Base-by-base conservation (phyloP, 1,139 yeast genomes). In the Candida glucosophila region DNA sequence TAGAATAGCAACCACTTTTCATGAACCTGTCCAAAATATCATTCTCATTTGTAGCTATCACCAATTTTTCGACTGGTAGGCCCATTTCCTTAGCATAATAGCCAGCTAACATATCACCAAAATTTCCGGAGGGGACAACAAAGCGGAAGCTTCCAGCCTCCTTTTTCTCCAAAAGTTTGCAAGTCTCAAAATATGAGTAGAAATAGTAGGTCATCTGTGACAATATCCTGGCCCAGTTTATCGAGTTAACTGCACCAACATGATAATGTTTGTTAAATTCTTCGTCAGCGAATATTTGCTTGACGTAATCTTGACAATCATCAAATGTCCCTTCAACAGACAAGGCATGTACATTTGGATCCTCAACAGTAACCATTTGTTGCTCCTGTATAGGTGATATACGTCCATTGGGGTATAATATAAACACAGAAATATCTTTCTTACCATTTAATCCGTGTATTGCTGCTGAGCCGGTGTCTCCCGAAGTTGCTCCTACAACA, bases 401-500 rank as follows among this genome's bases (percentile, higher is more conserved):
- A 53, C 97, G 77, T 23, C 98, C 98, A 9, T 94, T 85, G 43
- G 99, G 99, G 49, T 88, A 90, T 41, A 92, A 65, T 38, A 90
- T 90, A 55, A 90, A 92, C 17, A 90, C 98, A 20, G 93, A 81
- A 15, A 90, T 95, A 52, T 92, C 97, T 57, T 86, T 81, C 61
- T 90, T 90, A 50, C 93, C 93, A 59, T 98, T 73, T 42, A 90
- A 71, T 30, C 99, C 99, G 58, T 90, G 90, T 40, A 90, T 90
- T 35, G 99, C 98, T 28, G 99, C 99, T 25, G 95, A 82, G 28
- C 99, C 99, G 24, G 99, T 90, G 50, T 90, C 99, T 45, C 99
- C 99, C 28, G 95, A 82, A 15, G 99, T 90, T 22, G 99, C 99
- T 44, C 99, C 99, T 33, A 90, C 95, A 38, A 90, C 98, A 20